phyloP scores from a whole-genome alignment of 352 stramenopile species.

The Globisporangium cystogenes region DNA sequence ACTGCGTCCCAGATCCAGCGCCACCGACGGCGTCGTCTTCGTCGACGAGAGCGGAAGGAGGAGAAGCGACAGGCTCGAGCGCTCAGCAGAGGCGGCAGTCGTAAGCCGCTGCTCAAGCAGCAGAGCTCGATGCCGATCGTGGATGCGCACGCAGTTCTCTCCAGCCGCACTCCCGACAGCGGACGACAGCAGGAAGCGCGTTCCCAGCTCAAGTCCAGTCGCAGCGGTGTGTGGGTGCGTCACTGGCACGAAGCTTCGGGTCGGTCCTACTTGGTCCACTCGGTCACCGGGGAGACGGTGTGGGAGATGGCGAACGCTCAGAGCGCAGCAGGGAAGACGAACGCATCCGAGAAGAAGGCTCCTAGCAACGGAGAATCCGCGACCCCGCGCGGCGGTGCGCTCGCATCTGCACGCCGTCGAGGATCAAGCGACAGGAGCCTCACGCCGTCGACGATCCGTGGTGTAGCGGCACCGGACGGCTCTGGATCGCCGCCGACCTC shows the following conservation, averaged over 20 bases:
- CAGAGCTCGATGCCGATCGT: conserved; percentile 12
- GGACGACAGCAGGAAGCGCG: neutral
- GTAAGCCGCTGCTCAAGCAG: conserved; percentile 2
- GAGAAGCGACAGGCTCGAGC: neutral
- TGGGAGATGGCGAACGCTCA: conserved; percentile 44
- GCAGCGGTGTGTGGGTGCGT: conserved; percentile 46
- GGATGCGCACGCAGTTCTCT: conserved; percentile 17
- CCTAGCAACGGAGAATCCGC: neutral
- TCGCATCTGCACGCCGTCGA: conserved; percentile 4
- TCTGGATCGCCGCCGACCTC: conserved; percentile 21
- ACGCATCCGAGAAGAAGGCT: neutral
- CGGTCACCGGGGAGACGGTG: conserved; percentile 53
- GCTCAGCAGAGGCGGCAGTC: neutral
- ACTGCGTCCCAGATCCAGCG: conserved; percentile 9
- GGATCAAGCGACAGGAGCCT: neutral
- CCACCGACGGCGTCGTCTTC: neutral
- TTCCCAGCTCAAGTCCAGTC: neutral
- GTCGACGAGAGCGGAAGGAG: neutral
- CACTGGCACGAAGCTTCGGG: conserved; percentile 48
- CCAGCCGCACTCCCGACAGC: neutral
- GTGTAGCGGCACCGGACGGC: neutral
- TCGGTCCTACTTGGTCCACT: conserved; percentile 63
- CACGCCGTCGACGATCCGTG: neutral
- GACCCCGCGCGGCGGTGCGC: neutral
- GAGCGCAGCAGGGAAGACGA: neutral